Evolutionary conservation across 495 filamentous ascomycete species (phyloP), one percentile per base, ranked within the genome.

Genomic region (Podospora australis): DNA sequence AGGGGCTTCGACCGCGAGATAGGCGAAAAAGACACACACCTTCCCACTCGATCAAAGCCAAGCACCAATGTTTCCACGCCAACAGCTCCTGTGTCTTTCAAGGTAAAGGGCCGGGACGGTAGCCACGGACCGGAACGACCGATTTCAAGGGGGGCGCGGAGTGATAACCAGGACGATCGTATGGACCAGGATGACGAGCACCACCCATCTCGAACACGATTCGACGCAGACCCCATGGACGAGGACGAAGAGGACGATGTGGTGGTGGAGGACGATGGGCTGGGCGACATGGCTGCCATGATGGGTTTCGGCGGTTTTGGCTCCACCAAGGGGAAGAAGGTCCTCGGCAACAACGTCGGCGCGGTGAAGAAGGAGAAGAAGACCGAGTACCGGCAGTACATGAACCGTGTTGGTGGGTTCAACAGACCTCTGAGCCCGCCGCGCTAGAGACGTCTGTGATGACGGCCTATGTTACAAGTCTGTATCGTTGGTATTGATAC

Each of bases 381-480:
- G 77, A 87, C 84, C 5, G 81, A 94, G 75, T 96, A 96, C 61
- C 75, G 92, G 61, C 92, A 98, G 78, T 98, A 98, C 65, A 98
- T 98, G 92, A 98, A 98, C 66, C 84, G 92, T 46, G 69, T 81
- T n/a, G 91, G 91, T 38, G 92, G 92, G 35, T 98, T 98, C 75
- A 98, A 98, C 67, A 73, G 92, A 58, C 90, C 92, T 32, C 76
- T 98, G 51, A 78, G 75, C 60, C 77, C 75, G 10, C 55, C 52
- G 3, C 65, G 72, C 16, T 70, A 69, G 25, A 39, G n/a, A 40
- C 29, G 9, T 38, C 2, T 14, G 32, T 36, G 32, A 10, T 14
- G 47, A 24, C 16, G 35, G 17, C 24, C 24, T 7, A 23, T 23
- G 4, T 8, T n/a, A 44, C 42, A 10, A 13, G 38, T 26, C 28